A percentile compares a stretch with the other conserved stretches of the same genome.
Evolutionary conservation across 208 protist species (phyloP).

Genomic region (Wallacemonas sp.): DNA sequence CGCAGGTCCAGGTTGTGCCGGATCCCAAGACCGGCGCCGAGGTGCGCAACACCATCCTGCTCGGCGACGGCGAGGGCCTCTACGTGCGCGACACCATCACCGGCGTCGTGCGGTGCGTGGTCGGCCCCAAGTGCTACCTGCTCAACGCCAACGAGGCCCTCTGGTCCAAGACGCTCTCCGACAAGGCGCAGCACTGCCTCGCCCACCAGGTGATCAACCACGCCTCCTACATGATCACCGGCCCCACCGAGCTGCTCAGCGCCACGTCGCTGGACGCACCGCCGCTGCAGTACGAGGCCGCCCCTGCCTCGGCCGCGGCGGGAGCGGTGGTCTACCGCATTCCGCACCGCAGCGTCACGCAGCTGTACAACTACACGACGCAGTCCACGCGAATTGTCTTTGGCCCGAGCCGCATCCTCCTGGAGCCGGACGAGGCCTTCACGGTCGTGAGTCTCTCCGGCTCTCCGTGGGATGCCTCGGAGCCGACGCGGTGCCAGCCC

Average conservation of each 20-base stretch:
- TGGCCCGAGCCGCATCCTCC: conserved; percentile 74
- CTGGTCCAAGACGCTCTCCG: conserved; percentile 79
- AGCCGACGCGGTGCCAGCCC: conserved; percentile 73
- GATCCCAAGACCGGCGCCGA: conserved; percentile 36
- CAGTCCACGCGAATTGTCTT: conserved; percentile 86
- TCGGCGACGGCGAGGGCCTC: conserved; percentile 75
- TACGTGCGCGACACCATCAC: conserved; percentile 79
- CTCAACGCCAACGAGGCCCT: conserved; percentile 77
- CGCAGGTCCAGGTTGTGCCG: conserved; percentile 39
- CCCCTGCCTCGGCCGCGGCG: conserved; percentile 1
- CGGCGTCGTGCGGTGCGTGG: conserved; percentile 68
- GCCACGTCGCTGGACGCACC: not conserved
- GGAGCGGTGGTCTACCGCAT: conserved; percentile 92
- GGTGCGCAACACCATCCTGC: conserved; percentile 50
- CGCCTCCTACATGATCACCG: conserved; percentile 42
- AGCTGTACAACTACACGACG: conserved; percentile 95
- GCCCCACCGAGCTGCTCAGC: conserved; percentile 10
- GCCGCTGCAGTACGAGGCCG: conserved; percentile 37
- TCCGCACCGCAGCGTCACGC: conserved; percentile 93
- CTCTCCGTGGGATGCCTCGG: conserved; percentile 80
- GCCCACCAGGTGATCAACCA: conserved; percentile 37
- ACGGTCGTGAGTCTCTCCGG: conserved; percentile 88
- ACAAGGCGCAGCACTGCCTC: conserved; percentile 51
- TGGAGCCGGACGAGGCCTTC: conserved; percentile 88
- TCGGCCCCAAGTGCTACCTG: conserved; percentile 76